Base-by-base conservation (phyloP, 768 basidiomycete genomes). In the Lanmaoa pseudosensibilis region DNA sequence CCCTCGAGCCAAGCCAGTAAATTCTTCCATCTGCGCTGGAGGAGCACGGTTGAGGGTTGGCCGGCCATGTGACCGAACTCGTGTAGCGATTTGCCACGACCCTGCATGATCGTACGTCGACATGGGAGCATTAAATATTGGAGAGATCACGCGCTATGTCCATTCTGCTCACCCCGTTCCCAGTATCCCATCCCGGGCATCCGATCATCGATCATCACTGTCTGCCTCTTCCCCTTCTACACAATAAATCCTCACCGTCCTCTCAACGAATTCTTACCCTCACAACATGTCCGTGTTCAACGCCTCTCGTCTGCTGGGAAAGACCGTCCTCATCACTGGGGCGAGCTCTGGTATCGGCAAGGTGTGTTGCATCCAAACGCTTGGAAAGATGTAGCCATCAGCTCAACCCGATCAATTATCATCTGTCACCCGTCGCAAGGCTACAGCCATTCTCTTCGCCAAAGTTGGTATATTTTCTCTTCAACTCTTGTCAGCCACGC, bases 341-440 rank as follows among this genome's bases (percentile, higher is more conserved):
- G 93, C 94, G 5, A 91, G 89, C 69, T 83, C 87, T 41, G 94
- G 94, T 43, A 96, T 96, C 60, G 94, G 94, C 54, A 88, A 92
- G 53, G 91, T 92, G 65, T 69, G 87, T n/a, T 73, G 45, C 38
- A 15, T 21, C 38, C 4, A 34, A 27, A 19, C 25, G n/a, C 25
- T 43, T 18, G n/a, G 18, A 36, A 44, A 18, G 54, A 39, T 25
- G 16, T 3, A 10, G 21, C n/a, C 27, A 38, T 23, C 21, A 47
- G 19, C 44, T 56, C 38, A 54, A 43, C 36, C 36, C 27, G 23
- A 56, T 43, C 41, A 6, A 27, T 27, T 6, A 52, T 36, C 50
- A 30, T 43, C 19, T 34, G 50, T 48, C 49, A 8, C 45, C 5
- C 21, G 2, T n/a, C 27, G 27, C 60, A 68, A 94, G 91, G 91